Conservation (phyloP, 306 rosid genomes). For the Alnus glutinosa region DNA sequence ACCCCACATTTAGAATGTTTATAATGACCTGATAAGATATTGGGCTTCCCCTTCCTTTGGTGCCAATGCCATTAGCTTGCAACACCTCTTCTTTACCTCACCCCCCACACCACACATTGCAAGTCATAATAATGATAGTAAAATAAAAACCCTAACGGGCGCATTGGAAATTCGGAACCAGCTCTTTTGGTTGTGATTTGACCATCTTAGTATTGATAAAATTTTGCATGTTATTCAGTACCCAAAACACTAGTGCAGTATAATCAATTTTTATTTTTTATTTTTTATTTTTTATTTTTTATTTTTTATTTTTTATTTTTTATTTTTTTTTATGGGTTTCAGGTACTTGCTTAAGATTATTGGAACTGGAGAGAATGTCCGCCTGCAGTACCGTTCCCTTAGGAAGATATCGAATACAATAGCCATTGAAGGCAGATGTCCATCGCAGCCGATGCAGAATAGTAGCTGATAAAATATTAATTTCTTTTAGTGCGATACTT, state of each 20-base stretch:
- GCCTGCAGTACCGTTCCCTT: constrained; percentile 93
- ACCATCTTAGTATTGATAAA: background rate
- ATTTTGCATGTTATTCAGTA: background rate
- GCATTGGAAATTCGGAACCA: background rate
- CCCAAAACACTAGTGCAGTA: background rate
- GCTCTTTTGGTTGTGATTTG: background rate
- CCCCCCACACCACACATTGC: too few relatives aligned
- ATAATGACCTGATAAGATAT: background rate
- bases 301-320: background rate
- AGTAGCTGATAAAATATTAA: constrained; percentile 43
- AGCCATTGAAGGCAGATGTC: constrained; percentile 41
- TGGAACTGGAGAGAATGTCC: constrained; percentile 84
- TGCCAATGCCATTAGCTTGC: background rate
- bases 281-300: background rate
- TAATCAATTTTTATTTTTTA: background rate
- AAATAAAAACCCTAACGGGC: background rate
- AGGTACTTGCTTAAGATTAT: constrained; percentile 94
- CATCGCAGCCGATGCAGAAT: constrained; percentile 58
- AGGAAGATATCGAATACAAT: constrained; percentile 63
- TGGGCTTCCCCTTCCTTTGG: background rate
- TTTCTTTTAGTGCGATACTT: background rate
- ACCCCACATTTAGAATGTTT: too few relatives aligned
- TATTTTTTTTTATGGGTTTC: constrained; percentile 14
- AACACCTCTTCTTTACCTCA: too few relatives aligned
- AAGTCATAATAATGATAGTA: background rate